Evolutionary conservation across 106 monocot species (phyloP), one percentile per base, ranked within the genome.

Genomic region (Acorus calamus): DNA sequence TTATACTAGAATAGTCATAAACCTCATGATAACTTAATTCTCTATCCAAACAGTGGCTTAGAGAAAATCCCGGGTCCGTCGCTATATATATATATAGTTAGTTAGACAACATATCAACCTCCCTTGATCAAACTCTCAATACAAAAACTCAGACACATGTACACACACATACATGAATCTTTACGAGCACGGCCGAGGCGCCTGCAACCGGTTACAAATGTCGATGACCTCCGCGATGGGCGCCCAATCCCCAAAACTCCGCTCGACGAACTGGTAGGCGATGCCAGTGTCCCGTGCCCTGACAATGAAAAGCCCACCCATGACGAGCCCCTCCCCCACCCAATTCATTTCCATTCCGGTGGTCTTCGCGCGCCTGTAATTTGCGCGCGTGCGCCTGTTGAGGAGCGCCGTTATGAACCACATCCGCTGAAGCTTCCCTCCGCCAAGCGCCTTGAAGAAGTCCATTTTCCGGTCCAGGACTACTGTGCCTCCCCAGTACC

Each of bases 211-310:
- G 7, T 43, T 61, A 70, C 79, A 79, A 66, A 79, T 66, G 5
- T 79, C 74, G 10, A 79, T 28, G n/a, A 79, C 79, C 66, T 79
- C 79, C 69, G 65, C 50, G 41, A 74, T 66, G 60, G 74, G 79
- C n/a, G 79, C 79, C 79, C 74, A 79, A 74, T 79, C 79, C 50
- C 79, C 74, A 11, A 79, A 74, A 50, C 74, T 79, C 66, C 69
- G 69, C 52, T 79, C 74, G 28, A 79, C 69, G 48, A 79, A 79
- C 65, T 79, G 79, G 56, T 79, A 79, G 0, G 70, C 79, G 11
- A 79, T 64, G 5, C 79, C 74, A 43, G 46, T 66, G 56, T 52
- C 66, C 11, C 74, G 74, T 11, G 47, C 49, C 11, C 74, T 69
- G 13, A 70, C 46, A 45, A 74, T 43, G 53, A 72, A 68, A 8